Percentiles rank a stretch among this genome's conserved stretches.
These are phyloP conservation scores for Xylaria sp. DNA, from an alignment of 2,329 filamentous ascomycete genomes.

Conservation along the genomic window DNA sequence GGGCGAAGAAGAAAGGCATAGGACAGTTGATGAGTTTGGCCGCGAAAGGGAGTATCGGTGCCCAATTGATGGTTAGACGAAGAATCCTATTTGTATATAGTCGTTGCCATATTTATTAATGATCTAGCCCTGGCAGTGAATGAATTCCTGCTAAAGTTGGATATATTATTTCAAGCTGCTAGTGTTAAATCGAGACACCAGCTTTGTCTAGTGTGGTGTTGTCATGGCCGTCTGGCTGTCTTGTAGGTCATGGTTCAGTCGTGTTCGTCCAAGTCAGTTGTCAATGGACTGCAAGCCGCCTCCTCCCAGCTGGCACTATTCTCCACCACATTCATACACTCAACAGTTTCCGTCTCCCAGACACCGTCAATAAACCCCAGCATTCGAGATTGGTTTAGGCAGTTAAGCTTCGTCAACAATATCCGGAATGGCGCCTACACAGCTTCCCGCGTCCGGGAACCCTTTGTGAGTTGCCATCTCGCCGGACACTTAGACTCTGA, in stretches of 20 bases:
- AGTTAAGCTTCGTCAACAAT: background rate
- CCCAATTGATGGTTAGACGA: constrained; percentile 58
- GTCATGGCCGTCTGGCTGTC: background rate
- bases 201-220: background rate
- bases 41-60: constrained; percentile 58
- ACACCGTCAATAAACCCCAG: background rate
- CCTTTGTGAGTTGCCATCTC: constrained; percentile 47
- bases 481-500: too few relatives aligned
- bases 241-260: background rate
- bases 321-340: background rate
- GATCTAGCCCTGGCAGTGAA: constrained; percentile 4
- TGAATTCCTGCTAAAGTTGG: background rate
- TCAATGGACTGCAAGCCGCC: background rate
- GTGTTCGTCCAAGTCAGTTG: background rate
- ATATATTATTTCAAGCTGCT: background rate
- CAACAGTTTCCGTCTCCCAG: background rate
- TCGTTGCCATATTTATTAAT: constrained; percentile 1
- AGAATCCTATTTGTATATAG: constrained; percentile 18
- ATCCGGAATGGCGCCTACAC: constrained; percentile 44
- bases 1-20: constrained; percentile 50
- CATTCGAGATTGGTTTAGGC: background rate
- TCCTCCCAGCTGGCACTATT: background rate
- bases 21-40: constrained; percentile 50
- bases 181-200: too few relatives aligned
- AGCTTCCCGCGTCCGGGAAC: constrained; percentile 50